Conservation (phyloP, 2,329 filamentous ascomycete genomes). For the Paraphaeosphaeria sporulosa region DNA sequence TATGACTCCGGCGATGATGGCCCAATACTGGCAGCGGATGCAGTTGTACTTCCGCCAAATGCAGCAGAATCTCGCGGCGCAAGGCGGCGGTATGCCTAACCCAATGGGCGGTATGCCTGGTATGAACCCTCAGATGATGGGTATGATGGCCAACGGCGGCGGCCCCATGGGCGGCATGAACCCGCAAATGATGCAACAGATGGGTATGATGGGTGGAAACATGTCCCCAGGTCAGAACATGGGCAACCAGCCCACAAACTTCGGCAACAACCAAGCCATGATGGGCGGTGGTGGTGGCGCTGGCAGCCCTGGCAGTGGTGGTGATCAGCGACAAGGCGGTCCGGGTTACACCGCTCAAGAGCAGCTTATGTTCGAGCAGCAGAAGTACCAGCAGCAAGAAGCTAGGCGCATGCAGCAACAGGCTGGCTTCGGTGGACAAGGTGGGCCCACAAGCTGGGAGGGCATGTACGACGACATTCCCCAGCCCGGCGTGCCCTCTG, state of each 20-base stretch:
- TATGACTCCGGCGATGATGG: constrained; percentile 97
- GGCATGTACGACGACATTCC: constrained; percentile 98
- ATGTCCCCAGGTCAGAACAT: constrained; percentile 31
- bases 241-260: constrained; percentile 70
- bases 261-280: constrained; percentile 45
- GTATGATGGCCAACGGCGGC: constrained; percentile 33
- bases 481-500: constrained; percentile 72
- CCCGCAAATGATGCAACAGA: constrained; percentile 60
- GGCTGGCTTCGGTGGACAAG: constrained; percentile 58
- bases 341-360: constrained; percentile 73
- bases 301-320: constrained; percentile 2
- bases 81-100: constrained; percentile 49
- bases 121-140: constrained; percentile 14
- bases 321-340: constrained; percentile 28
- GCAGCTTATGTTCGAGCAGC: constrained; percentile 78
- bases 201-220: constrained; percentile 53
- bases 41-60: constrained; percentile 96
- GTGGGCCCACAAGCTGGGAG: constrained; percentile 87
- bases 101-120: constrained; percentile 64
- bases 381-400: constrained; percentile 78
- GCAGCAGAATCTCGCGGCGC: constrained; percentile 82
- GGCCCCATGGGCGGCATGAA: constrained; percentile 58
- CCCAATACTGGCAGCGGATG: constrained; percentile 98
- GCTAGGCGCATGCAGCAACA: constrained; percentile 60
- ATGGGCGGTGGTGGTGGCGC: constrained; percentile 24